A percentile compares a stretch with the other conserved stretches of the same genome.
These are phyloP conservation scores for Microdochium nivale DNA, from an alignment of 2,329 filamentous ascomycete genomes.

Conservation along the genomic window DNA sequence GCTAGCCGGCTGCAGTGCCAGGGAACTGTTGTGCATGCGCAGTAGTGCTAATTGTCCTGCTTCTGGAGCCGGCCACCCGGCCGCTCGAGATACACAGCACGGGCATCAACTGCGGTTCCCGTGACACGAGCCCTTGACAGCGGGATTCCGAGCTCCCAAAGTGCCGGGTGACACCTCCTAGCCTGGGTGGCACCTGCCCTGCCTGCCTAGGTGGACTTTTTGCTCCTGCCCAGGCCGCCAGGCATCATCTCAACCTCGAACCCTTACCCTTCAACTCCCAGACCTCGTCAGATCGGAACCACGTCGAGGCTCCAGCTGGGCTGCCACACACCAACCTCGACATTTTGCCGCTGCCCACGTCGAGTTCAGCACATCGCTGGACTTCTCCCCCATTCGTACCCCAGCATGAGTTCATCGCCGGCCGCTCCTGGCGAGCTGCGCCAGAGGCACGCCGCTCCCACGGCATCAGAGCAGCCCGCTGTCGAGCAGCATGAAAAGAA, in stretches of 20 bases:
- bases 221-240: too few relatives aligned
- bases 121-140: too few relatives aligned
- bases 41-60: not conserved
- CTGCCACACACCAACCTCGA: too few relatives aligned
- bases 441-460: conserved; percentile 11
- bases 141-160: not conserved
- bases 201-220: not conserved
- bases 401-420: not conserved
- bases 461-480: conserved; percentile 1
- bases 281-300: too few relatives aligned
- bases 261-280: not conserved
- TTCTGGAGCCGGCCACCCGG: not conserved
- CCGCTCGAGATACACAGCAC: not conserved
- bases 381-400: not conserved
- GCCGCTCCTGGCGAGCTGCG: conserved; percentile 14
- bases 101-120: not conserved
- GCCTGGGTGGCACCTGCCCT: not conserved
- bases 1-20: not conserved
- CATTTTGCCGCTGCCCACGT: not conserved
- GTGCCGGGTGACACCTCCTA: not conserved
- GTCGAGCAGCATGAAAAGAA: conserved; percentile 6
- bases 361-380: not conserved
- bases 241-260: not conserved
- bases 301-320: too few relatives aligned
- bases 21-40: not conserved